Conservation (phyloP, 345 rosid genomes). For the Citrus medica region DNA sequence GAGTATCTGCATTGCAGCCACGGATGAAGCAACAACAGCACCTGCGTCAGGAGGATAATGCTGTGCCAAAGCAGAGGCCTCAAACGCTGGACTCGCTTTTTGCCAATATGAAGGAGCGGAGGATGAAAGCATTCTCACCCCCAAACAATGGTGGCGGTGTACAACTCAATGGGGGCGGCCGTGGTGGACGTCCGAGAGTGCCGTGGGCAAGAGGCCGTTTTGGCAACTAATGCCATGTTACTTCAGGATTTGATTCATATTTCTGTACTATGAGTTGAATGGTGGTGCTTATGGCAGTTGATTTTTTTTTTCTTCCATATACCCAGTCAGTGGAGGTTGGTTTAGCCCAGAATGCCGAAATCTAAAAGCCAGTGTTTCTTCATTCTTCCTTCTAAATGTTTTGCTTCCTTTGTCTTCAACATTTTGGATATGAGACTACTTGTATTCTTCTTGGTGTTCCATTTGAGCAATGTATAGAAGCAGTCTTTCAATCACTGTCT, state of each 20-base stretch:
- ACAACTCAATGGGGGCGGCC: slow-evolving; percentile 26
- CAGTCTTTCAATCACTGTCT: not conserved
- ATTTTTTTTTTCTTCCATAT: not conserved
- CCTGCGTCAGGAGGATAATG: slow-evolving; percentile 30
- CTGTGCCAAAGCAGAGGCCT: slow-evolving; percentile 46
- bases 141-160: slow-evolving; percentile 5
- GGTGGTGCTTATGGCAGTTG: not conserved
- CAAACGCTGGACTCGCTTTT: slow-evolving; percentile 77
- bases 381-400: not conserved
- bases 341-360: not conserved
- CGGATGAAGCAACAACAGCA: slow-evolving; percentile 26
- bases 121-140: slow-evolving; percentile 42
- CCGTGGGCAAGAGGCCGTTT: slow-evolving; percentile 65
- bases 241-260: not conserved
- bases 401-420: not conserved
- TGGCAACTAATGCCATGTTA: slow-evolving; percentile 25
- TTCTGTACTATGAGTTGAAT: not conserved
- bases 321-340: not conserved
- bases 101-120: slow-evolving; percentile 83
- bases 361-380: not conserved
- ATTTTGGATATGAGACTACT: not conserved
- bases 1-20: not conserved
- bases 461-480: slow-evolving; percentile 11
- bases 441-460: not conserved
- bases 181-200: slow-evolving; percentile 29